phyloP scores from a whole-genome alignment of 2,329 filamentous ascomycete genomes.

The Elsinoe necatrix region DNA sequence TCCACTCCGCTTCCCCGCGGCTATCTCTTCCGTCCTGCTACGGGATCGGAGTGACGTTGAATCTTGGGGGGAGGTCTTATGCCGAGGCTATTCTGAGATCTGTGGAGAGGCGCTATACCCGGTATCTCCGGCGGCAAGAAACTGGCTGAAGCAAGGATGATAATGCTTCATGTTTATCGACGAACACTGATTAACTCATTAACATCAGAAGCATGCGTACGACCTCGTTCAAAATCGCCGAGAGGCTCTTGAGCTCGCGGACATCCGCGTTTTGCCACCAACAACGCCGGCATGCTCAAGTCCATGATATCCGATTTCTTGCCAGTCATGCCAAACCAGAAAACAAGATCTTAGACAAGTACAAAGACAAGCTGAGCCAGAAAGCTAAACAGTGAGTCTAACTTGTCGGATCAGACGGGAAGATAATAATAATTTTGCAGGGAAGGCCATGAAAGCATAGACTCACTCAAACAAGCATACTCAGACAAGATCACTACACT shows the following conservation, averaged over 20 bases:
- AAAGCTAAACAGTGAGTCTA: conserved; percentile 65
- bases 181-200: background rate
- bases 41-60: background rate
- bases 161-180: background rate
- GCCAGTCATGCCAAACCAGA: conserved; percentile 64
- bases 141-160: background rate
- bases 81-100: conserved; percentile 6
- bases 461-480: conserved; percentile 73
- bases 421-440: conserved; percentile 23
- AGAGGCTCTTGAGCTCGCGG: background rate
- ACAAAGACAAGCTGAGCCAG: conserved; percentile 71
- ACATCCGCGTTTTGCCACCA: conserved; percentile 18
- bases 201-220: background rate
- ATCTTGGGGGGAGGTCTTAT: background rate
- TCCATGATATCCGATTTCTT: conserved; percentile 85
- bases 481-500: conserved; percentile 70
- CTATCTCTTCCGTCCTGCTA: background rate
- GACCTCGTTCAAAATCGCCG: background rate
- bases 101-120: background rate
- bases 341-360: conserved; percentile 65
- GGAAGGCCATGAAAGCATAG: conserved; percentile 60
- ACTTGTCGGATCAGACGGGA: no score
- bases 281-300: conserved; percentile 82
- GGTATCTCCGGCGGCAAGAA: conserved; percentile 9
- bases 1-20: conserved; percentile 2